These are phyloP conservation scores for Fusarium verticillioides DNA, from an alignment of 2,329 filamentous ascomycete species.

Conservation along the genomic window DNA sequence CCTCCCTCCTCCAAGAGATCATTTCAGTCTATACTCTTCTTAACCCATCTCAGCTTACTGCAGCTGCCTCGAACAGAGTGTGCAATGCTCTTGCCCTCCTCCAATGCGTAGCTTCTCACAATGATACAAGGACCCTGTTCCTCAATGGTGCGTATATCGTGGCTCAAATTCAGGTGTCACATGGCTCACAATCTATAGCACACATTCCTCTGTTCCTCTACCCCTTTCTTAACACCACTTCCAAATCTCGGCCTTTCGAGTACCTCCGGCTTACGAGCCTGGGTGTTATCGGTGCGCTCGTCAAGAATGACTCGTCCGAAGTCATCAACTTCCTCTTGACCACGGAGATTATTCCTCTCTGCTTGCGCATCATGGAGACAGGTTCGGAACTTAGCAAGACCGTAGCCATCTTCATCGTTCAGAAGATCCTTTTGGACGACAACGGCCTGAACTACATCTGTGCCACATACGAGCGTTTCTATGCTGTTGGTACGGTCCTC, in stretches of 20 bases:
- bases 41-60: constrained; percentile 96
- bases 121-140: constrained; percentile 93
- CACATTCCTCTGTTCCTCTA: constrained; percentile 98
- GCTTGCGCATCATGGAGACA: constrained; percentile 98
- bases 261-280: constrained; percentile 96
- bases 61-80: constrained; percentile 95
- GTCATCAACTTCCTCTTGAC: constrained; percentile 99
- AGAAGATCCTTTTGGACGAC: constrained; percentile 97
- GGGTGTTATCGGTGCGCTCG: constrained; percentile 94
- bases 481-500: constrained; percentile 94
- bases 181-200: constrained; percentile 63
- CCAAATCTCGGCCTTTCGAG: constrained; percentile 96
- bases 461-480: constrained; percentile 98
- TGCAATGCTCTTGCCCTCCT: constrained; percentile 96
- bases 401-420: constrained; percentile 98
- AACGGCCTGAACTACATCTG: constrained; percentile 98
- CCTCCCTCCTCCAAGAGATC: constrained; percentile 95
- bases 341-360: constrained; percentile 97
- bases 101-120: constrained; percentile 97
- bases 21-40: constrained; percentile 98
- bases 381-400: constrained; percentile 98
- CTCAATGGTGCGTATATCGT: constrained; percentile 77
- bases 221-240: constrained; percentile 98
- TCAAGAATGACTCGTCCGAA: constrained; percentile 98
- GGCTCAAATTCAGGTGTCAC: neutral